phyloP scores from a whole-genome alignment of 2,329 filamentous ascomycete species.

The Massarina eburnea region DNA sequence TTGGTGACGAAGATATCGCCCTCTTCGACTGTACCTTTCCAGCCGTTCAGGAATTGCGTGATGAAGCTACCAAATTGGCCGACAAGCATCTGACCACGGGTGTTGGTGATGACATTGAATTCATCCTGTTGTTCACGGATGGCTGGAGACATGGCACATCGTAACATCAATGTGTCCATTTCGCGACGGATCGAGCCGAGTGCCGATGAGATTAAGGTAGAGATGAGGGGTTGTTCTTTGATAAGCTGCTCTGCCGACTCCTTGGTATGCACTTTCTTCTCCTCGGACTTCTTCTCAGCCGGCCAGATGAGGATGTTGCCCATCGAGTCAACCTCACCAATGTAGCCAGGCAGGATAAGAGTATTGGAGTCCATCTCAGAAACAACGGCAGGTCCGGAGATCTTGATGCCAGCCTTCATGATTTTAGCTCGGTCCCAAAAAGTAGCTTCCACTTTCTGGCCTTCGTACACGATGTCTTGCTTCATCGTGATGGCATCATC shows the following conservation, averaged over 20 bases:
- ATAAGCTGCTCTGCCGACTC: conserved; percentile 43
- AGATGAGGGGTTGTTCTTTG: conserved; percentile 45
- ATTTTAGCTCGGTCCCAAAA: conserved; percentile 50
- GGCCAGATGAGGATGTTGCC: conserved; percentile 55
- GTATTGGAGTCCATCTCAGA: conserved; percentile 57
- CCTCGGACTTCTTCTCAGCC: conserved; percentile 28
- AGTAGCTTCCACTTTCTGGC: conserved; percentile 44
- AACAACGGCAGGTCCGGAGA: conserved; percentile 51
- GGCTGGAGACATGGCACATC: conserved; percentile 54
- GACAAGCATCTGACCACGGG: conserved; percentile 53
- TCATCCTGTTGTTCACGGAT: conserved; percentile 57
- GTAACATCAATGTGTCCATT: conserved; percentile 56
- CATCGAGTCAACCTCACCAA: conserved; percentile 50
- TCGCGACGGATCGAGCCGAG: conserved; percentile 52
- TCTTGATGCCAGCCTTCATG: conserved; percentile 44
- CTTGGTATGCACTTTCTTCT: conserved; percentile 36
- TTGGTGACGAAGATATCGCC: conserved; percentile 56
- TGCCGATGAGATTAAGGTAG: conserved; percentile 49
- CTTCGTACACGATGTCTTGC: conserved; percentile 46
- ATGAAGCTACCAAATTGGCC: conserved; percentile 57
- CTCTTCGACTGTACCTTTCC: conserved; percentile 52
- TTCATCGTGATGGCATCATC: conserved; percentile 42
- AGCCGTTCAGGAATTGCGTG: conserved; percentile 49
- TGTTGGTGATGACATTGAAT: conserved; percentile 56
- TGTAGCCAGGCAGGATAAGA: conserved; percentile 51